Base-by-base conservation (phyloP, 2,329 filamentous ascomycete species). In the Xylaria sp. region DNA sequence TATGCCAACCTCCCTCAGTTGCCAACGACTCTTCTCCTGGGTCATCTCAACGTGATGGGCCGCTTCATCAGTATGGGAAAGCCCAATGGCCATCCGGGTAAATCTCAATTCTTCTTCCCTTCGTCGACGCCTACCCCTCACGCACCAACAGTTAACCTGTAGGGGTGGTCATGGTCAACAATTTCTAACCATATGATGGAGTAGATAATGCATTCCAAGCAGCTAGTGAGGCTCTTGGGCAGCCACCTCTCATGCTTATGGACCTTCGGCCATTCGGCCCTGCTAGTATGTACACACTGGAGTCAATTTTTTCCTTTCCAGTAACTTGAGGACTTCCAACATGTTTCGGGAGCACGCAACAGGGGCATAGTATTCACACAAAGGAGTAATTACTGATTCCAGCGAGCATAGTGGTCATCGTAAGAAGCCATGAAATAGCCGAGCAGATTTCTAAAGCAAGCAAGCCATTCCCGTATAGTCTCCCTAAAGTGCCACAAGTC, bases 261-360 rank as follows among this genome's bases (percentile, higher is more conserved):
- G 79, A 81, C 50, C 63, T 79, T 17, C 74, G 79, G 5, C 80
- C 80, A 1, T 53, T 77, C 10, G 65, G 60, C 15, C 75, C 71
- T 22, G 73, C 79, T 7, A 73, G n/a, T n/a, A n/a, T n/a, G n/a
- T n/a, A n/a, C n/a, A n/a, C n/a, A n/a, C n/a, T n/a, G n/a, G n/a
- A n/a, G n/a, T n/a, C n/a, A n/a, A n/a, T n/a, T n/a, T n/a, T n/a
- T n/a, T n/a, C n/a, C n/a, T n/a, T n/a, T n/a, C n/a, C n/a, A n/a
- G n/a, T n/a, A n/a, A n/a, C n/a, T n/a, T n/a, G n/a, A n/a, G n/a
- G n/a, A n/a, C n/a, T n/a, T n/a, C n/a, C n/a, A n/a, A n/a, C n/a
- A n/a, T n/a, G n/a, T n/a, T n/a, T n/a, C n/a, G n/a, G n/a, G n/a
- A n/a, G n/a, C n/a, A n/a, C n/a, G n/a, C n/a, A n/a, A n/a, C n/a